Percentiles rank a stretch among this genome's conserved stretches.
Evolutionary conservation across 129 eudicot genomes (phyloP).

Genomic region (Daucus carota): DH1_v3.0 NC_030385.2:35920001-35920500

Average conservation of each 20-base stretch:
- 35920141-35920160: background rate
- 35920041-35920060: background rate
- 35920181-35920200: background rate
- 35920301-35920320: slow-evolving; percentile 41
- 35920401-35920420: background rate
- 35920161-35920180: background rate
- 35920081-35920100: background rate
- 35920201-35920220: background rate
- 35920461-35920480: background rate
- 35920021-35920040: background rate
- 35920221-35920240: background rate
- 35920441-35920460: background rate
- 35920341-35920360: background rate
- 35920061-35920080: background rate
- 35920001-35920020: background rate
- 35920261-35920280: slow-evolving; percentile 32
- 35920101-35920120: background rate
- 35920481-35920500: background rate
- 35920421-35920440: background rate
- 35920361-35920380: background rate
- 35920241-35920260: slow-evolving; percentile 21
- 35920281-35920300: slow-evolving; percentile 38
- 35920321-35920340: slow-evolving; percentile 18
- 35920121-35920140: background rate
- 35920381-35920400: background rate